Evolutionary conservation across 1,284 basidiomycete genomes (phyloP), one percentile per base, ranked within the genome.

Genomic region (Fomitopsis schrenkii): DNA sequence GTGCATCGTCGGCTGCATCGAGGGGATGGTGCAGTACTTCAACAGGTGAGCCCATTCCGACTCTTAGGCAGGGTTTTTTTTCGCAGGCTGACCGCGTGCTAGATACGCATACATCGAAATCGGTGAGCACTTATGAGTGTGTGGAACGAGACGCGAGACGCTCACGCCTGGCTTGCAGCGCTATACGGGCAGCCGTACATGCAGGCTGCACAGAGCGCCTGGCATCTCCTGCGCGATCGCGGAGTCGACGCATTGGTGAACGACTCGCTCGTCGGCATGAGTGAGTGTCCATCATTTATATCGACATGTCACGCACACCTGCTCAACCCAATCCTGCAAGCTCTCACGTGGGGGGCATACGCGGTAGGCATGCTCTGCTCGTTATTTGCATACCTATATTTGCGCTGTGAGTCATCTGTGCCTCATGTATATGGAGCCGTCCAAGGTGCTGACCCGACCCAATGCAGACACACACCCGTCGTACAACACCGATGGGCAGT

Each of bases 131-230:
- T 10, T 36, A 9, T 14, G 38, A 54, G 15, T 17, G 9, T 26
- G 12, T 5, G 9, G 17, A 17, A 2, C 12, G 8, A 5, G 8
- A 33, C 30, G 2, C 12, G 35, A 28, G n/a, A 35, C 12, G 52
- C 35, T 38, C 3, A 36, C 52, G 44, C 58, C 42, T 8, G 40
- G 8, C 17, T 62, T 14, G 45, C 66, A 87, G 90, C 92, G 0
- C 78, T 96, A 2, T 96, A 95, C 72, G 94, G 94, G 28, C 96
- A 97, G 76, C 77, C 87, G 1, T 97, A 96, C 70, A 83, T 94
- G 58, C 72, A 79, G 17, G 94, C 94, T n/a, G 93, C 94, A 3
- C 94, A 92, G 74, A 93, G 95, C 72, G 94, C 94, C 0, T 97
- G 93, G 93, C 80, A 83, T n/a, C 72, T 95, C 59, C 86, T 96